These are phyloP conservation scores for Dillenia suffruticosa DNA, from an alignment of 164 flowering plant genomes.

Conservation along the genomic window DNA sequence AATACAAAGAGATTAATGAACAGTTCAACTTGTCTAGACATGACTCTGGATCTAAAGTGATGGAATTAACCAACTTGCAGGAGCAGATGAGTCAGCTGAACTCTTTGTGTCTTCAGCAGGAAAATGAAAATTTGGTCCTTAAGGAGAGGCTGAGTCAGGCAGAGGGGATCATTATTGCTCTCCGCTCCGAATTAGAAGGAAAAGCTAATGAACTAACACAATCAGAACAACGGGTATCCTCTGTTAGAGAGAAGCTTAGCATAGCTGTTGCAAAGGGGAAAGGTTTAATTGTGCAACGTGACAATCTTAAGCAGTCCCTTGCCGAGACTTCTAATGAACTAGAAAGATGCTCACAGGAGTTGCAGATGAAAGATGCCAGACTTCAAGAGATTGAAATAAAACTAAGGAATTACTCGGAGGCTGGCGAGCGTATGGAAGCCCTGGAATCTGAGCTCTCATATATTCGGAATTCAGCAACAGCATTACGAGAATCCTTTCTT, in stretches of 20 bases:
- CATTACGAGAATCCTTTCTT: conserved; percentile 89
- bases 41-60: conserved; percentile 33
- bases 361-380: conserved; percentile 58
- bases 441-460: conserved; percentile 96
- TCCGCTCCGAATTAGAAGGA: conserved; percentile 40
- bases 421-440: conserved; percentile 98
- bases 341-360: conserved; percentile 68
- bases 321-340: conserved; percentile 72
- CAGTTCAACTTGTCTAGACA: conserved; percentile 30
- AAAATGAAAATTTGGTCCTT: conserved; percentile 47
- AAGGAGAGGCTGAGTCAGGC: conserved; percentile 50
- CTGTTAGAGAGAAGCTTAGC: conserved; percentile 90
- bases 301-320: conserved; percentile 70
- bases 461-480: conserved; percentile 96
- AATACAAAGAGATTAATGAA: conserved; percentile 41
- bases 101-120: conserved; percentile 35
- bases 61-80: conserved; percentile 41
- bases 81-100: conserved; percentile 38
- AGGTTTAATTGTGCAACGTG: conserved; percentile 89
- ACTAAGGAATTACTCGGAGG: conserved; percentile 71
- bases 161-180: conserved; percentile 34
- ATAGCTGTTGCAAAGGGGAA: conserved; percentile 97
- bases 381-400: conserved; percentile 66
- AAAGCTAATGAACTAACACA: conserved; percentile 76
- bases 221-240: conserved; percentile 82